Conservation (phyloP, 495 filamentous ascomycete species). For the Parachaetomium inaequale region DNA sequence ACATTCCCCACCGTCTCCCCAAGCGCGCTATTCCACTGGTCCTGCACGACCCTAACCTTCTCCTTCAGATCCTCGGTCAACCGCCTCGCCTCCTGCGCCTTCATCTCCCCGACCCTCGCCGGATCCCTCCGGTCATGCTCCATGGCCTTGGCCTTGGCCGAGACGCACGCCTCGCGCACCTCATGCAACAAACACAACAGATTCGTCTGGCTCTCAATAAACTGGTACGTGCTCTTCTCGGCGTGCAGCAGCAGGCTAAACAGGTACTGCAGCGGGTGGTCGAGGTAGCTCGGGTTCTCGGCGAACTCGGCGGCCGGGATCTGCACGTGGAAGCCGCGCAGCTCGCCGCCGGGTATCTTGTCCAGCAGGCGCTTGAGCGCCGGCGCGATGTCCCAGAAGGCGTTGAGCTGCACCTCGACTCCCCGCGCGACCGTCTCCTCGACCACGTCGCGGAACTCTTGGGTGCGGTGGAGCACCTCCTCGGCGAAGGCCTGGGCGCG, state of each 20-base stretch:
- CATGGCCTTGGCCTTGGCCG: constrained; percentile 55
- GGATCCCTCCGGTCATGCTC: constrained; percentile 58
- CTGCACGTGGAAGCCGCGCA: constrained; percentile 54
- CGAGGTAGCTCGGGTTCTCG: constrained; percentile 78
- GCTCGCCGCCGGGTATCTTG: constrained; percentile 58
- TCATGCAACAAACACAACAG: constrained; percentile 91
- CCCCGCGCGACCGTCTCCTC: constrained; percentile 83
- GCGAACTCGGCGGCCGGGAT: constrained; percentile 73
- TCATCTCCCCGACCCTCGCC: constrained; percentile 53
- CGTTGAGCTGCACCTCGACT: constrained; percentile 83
- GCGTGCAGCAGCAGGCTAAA: constrained; percentile 78
- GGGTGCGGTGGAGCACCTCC: constrained; percentile 63
- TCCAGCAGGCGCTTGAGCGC: constrained; percentile 69
- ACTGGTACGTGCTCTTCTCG: constrained; percentile 89
- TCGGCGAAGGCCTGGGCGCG: constrained; percentile 62
- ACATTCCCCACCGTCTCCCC: constrained; percentile 48
- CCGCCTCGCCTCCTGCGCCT: constrained; percentile 58
- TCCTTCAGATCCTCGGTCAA: constrained; percentile 88
- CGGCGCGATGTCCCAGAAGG: constrained; percentile 98
- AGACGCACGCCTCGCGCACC: constrained; percentile 74
- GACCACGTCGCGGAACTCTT: constrained; percentile 75
- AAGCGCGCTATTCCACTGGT: constrained; percentile 65
- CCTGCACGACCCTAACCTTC: constrained; percentile 83
- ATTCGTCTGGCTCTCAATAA: constrained; percentile 92
- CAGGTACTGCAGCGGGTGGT: constrained; percentile 83